Base-by-base conservation (phyloP, 2,329 filamentous ascomycete species). In the Sporothrix globosa region DNA sequence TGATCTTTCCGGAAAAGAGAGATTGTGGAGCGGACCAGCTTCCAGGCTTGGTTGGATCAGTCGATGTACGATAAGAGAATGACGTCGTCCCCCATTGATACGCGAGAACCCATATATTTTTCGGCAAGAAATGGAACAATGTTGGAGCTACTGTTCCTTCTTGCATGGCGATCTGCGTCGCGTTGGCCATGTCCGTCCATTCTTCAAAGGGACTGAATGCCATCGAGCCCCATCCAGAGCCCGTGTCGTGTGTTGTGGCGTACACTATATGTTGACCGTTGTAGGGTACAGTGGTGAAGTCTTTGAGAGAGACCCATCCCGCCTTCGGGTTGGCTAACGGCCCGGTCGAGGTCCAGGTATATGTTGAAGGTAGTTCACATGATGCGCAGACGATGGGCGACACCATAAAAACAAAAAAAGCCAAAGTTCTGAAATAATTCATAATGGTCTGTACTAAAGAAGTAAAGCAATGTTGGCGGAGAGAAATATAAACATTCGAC, bases 181-280 rank as follows among this genome's bases (percentile, higher is more conserved):
- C 85, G 0, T 82, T 79, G 24, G 76, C 78, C 82, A 90, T 84
- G 27, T 83, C 80, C 19, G 79, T 77, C 82, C 83, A 89, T 80
- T 87, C 80, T 1, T 78, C 78, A 77, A 90, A 85, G 69, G 82
- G 79, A 27, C 80, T 81, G 72, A 90, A 90, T 78, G 78, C 82
- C 83, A 90, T 85, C 13, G 87, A 89, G 73, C 86, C 86, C 74
- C 83, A 90, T 70, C 65, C 80, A 1, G 79, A 76, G 1, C 80
- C 80, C 0, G 75, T 74, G 74, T 84, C 80, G 74, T 83, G 80
- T 71, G 76, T 82, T 0, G 86, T 84, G 1, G 80, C 87, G 75
- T 90, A 91, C 2, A 90, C 87, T 7, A 90, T 82, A 72, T 89
- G 82, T 77, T 88, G 76, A 69, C 83, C 85, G 46, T 90, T 86